Evolutionary conservation across 2,329 filamentous ascomycete genomes (phyloP).

Genomic region (Plenodomus tracheiphilus): DNA sequence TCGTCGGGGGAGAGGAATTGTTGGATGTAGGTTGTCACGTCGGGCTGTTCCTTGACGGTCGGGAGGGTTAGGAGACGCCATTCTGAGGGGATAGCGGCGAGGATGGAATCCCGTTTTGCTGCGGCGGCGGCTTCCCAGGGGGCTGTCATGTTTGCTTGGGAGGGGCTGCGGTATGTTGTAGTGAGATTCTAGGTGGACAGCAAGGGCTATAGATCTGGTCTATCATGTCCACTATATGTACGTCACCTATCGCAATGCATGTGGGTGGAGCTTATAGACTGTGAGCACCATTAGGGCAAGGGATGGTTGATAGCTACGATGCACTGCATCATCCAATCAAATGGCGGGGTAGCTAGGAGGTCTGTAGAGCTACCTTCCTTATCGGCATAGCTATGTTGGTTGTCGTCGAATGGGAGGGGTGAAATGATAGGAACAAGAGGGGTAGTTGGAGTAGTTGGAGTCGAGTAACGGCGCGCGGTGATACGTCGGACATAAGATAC

Average conservation of each 20-base stretch:
- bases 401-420: neutral
- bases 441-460: neutral
- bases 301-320: constrained; percentile 1
- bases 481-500: neutral
- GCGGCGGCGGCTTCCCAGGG: constrained; percentile 56
- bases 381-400: neutral
- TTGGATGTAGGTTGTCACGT: constrained; percentile 54
- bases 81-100: constrained; percentile 58
- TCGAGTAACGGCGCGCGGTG: neutral
- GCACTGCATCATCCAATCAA: neutral
- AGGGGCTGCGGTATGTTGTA: no score
- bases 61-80: constrained; percentile 59
- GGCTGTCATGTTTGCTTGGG: constrained; percentile 4
- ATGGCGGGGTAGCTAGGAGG: neutral
- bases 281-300: no score
- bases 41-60: constrained; percentile 55
- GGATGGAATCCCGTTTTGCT: constrained; percentile 58
- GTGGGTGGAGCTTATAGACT: no score
- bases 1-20: constrained; percentile 59
- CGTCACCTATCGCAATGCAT: no score
- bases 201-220: no score
- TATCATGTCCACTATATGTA: no score
- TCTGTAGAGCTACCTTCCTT: constrained; percentile 2
- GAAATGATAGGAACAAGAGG: neutral
- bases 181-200: no score